These are phyloP conservation scores for Mucor plumbeus DNA, from an alignment of 371 early-diverging fungal species.

Conservation along the genomic window DNA sequence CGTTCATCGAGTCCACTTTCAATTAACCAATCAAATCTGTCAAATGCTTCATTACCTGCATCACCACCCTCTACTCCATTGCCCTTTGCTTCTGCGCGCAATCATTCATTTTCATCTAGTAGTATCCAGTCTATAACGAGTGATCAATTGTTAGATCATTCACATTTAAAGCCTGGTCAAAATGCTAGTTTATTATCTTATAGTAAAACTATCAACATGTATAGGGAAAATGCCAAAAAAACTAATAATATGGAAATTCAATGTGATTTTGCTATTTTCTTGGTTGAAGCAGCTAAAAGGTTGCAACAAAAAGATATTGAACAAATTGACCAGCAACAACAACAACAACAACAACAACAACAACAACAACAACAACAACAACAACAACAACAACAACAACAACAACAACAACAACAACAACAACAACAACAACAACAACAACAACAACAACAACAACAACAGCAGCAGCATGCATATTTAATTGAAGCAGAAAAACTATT, in stretches of 20 bases:
- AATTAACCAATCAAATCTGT: slow-evolving; percentile 2
- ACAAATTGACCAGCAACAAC: neutral
- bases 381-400: neutral
- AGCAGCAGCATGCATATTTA: slow-evolving; percentile 33
- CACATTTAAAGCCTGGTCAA: slow-evolving; percentile 64
- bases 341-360: neutral
- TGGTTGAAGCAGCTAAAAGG: slow-evolving; percentile 64
- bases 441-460: no score
- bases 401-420: neutral
- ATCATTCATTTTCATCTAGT: slow-evolving; percentile 11
- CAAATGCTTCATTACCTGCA: neutral
- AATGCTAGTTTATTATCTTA: slow-evolving; percentile 66
- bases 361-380: neutral
- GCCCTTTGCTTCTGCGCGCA: slow-evolving; percentile 7
- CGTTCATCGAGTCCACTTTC: slow-evolving; percentile 1
- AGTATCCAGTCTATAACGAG: slow-evolving; percentile 10
- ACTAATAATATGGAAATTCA: slow-evolving; percentile 76
- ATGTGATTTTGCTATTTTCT: slow-evolving; percentile 79
- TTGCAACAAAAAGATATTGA: slow-evolving; percentile 27
- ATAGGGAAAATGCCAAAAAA: slow-evolving; percentile 78
- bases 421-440: neutral
- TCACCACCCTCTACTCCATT: slow-evolving; percentile 6
- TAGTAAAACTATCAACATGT: slow-evolving; percentile 74
- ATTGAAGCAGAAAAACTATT: slow-evolving; percentile 62
- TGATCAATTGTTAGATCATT: slow-evolving; percentile 53